Conservation (phyloP, 2,329 filamentous ascomycete genomes). For the Diaporthe sp. region DNA sequence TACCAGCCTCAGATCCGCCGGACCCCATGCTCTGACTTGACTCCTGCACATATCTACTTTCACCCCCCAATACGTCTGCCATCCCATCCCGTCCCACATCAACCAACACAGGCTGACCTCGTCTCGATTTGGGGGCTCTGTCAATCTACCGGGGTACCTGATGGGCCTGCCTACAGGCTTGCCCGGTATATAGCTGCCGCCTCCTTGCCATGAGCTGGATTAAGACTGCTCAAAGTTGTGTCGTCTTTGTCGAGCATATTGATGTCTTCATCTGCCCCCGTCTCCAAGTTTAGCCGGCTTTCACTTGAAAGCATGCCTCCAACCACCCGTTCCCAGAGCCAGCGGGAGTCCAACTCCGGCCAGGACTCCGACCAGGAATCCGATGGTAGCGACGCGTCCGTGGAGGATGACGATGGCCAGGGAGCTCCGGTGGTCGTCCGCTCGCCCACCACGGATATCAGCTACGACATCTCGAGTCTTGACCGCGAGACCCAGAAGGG, state of each 20-base stretch:
- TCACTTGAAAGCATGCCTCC: constrained; percentile 57
- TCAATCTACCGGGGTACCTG: constrained; percentile 17
- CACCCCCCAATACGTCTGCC: constrained; percentile 5
- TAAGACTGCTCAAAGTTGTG: background rate
- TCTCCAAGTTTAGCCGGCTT: constrained; percentile 56
- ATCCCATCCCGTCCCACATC: background rate
- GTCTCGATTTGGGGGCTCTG: constrained; percentile 4
- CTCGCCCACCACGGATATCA: constrained; percentile 52
- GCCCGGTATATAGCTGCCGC: constrained; percentile 14
- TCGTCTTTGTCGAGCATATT: background rate
- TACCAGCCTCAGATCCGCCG: constrained; percentile 34
- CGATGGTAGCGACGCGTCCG: constrained; percentile 39
- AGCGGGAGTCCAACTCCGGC: constrained; percentile 43
- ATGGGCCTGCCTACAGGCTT: background rate
- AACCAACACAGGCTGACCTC: constrained; percentile 3
- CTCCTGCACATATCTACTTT: constrained; percentile 22
- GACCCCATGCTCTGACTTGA: constrained; percentile 18
- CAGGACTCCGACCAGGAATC: constrained; percentile 42
- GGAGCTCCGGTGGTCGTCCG: constrained; percentile 43
- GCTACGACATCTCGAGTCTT: constrained; percentile 57
- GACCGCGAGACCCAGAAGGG: constrained; percentile 52
- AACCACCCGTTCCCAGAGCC: constrained; percentile 50
- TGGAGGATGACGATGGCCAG: constrained; percentile 47
- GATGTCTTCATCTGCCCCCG: constrained; percentile 51
- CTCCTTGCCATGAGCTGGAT: background rate